Percentiles rank a stretch among this genome's conserved stretches.
Conservation (phyloP, 177 flowering plant species). For the Vitis hybrid region DNA sequence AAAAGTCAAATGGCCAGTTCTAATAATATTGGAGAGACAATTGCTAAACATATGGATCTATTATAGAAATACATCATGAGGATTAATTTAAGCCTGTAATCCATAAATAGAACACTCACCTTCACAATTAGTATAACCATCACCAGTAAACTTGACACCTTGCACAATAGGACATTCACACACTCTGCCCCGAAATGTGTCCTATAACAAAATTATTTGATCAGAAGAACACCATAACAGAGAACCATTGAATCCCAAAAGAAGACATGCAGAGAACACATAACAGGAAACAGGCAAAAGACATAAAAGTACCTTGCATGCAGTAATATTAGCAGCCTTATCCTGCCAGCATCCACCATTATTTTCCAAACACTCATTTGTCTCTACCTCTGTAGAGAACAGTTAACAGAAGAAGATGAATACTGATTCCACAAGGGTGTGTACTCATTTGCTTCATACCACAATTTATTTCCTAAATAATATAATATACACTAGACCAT, state of each 20-base stretch:
- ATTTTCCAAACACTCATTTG: conserved; percentile 86
- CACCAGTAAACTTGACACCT: conserved; percentile 89
- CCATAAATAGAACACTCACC: conserved; percentile 35
- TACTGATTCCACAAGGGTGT: not conserved
- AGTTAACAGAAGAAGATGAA: conserved; percentile 2
- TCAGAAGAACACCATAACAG: not conserved
- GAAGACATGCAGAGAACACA: not conserved
- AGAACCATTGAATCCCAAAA: not conserved
- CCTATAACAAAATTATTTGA: conserved; percentile 37
- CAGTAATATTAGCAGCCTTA: conserved; percentile 64
- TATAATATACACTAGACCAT: too few species aligned
- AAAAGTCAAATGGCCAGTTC: too few species aligned
- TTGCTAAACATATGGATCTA: too few species aligned
- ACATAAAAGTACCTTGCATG: conserved; percentile 62
- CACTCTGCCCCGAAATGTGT: conserved; percentile 94
- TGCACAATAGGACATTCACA: conserved; percentile 87
- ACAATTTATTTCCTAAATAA: too few species aligned
- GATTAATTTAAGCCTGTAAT: not conserved
- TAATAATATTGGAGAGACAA: too few species aligned
- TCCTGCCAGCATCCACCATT: conserved; percentile 98
- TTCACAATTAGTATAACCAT: conserved; percentile 92
- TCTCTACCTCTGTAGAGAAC: conserved; percentile 58
- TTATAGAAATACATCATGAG: too few species aligned
- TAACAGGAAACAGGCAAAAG: conserved; percentile 2
- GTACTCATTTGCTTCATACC: not conserved